phyloP scores from a whole-genome alignment of 345 rosid species.

The Rhodamnia argentea region DNA sequence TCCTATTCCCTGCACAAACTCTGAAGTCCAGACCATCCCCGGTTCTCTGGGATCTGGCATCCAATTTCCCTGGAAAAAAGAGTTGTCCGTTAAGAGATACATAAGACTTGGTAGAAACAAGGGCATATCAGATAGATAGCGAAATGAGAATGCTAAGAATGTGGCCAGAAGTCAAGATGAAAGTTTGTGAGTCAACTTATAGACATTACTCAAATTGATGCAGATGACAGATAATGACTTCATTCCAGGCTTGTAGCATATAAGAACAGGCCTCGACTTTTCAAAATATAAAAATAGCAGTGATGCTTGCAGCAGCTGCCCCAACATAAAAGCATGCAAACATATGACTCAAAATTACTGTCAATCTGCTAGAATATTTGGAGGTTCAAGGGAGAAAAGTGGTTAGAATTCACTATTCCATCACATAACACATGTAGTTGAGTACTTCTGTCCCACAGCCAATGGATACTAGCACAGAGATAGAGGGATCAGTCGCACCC shows the following conservation, averaged over 20 bases:
- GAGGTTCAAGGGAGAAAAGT: background rate
- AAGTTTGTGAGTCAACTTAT: background rate
- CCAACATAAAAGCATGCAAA: background rate
- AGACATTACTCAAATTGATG: background rate
- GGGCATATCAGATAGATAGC: background rate
- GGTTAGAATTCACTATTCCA: background rate
- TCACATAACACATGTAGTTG: background rate
- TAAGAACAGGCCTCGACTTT: background rate
- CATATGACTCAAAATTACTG: background rate
- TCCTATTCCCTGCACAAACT: background rate
- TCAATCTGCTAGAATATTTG: background rate
- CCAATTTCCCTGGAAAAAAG: slow-evolving; percentile 24
- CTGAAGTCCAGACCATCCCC: slow-evolving; percentile 3
- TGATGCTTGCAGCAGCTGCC: background rate
- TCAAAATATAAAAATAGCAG: background rate
- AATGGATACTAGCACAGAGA: background rate
- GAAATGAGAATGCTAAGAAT: background rate
- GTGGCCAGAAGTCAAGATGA: background rate
- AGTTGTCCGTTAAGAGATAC: background rate
- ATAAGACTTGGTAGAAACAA: background rate
- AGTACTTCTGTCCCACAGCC: background rate
- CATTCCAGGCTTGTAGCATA: background rate
- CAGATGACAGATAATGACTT: background rate
- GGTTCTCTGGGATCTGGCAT: slow-evolving; percentile 19
- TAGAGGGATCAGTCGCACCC: background rate